These are phyloP conservation scores for Westerdykella sp. DNA, from an alignment of 2,329 filamentous ascomycete genomes.

Conservation along the genomic window DNA sequence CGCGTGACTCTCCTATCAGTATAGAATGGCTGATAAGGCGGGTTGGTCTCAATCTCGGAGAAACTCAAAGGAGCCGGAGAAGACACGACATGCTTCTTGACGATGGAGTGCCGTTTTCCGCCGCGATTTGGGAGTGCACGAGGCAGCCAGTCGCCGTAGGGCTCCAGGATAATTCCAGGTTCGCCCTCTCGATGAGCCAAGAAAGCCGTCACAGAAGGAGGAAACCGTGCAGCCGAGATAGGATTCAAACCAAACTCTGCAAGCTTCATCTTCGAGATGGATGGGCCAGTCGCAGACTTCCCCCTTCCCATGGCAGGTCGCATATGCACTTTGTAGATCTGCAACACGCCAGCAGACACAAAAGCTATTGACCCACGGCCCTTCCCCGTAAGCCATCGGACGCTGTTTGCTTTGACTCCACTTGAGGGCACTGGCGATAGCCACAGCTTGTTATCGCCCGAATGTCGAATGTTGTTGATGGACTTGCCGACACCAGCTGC, in stretches of 20 bases:
- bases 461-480: conserved; percentile 65
- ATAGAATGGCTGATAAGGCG: conserved; percentile 93
- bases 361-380: conserved; percentile 59
- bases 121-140: conserved; percentile 22
- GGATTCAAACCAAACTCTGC: conserved; percentile 61
- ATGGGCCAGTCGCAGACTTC: conserved; percentile 36
- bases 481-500: conserved; percentile 69
- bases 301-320: conserved; percentile 40
- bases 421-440: conserved; percentile 51
- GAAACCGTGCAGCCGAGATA: conserved; percentile 51
- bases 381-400: conserved; percentile 59
- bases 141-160: conserved; percentile 33
- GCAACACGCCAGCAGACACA: conserved; percentile 59
- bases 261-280: conserved; percentile 52
- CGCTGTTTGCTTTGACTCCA: conserved; percentile 53
- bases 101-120: conserved; percentile 10
- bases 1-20: conserved; percentile 80
- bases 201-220: conserved; percentile 26
- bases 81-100: conserved; percentile 7
- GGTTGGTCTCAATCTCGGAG: conserved; percentile 93
- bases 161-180: conserved; percentile 13
- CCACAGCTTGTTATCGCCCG: conserved; percentile 67
- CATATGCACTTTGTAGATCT: conserved; percentile 55
- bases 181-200: conserved; percentile 26
- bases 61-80: conserved; percentile 49